Evolutionary conservation across 176 grass and related monocot species (phyloP).

Genomic region (Bothriochloa decipiens): DNA sequence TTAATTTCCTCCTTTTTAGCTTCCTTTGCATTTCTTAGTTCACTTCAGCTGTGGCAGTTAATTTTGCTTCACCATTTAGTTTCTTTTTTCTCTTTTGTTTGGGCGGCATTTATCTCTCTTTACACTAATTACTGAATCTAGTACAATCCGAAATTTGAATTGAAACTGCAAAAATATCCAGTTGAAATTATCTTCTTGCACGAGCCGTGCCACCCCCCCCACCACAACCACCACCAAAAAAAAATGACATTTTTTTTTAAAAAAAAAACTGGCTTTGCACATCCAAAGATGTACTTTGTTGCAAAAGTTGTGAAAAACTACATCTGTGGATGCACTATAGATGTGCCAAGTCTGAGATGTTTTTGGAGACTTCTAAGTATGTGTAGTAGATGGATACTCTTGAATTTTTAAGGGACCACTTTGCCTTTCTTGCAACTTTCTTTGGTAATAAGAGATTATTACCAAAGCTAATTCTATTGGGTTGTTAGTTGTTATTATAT

Average conservation of each 20-base stretch:
- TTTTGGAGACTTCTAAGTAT: background rate
- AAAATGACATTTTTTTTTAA: no score
- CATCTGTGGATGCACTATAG: background rate
- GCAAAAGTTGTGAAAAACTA: no score
- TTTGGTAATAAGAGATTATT: conserved; percentile 8
- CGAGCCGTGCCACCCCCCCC: background rate
- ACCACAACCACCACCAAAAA: no score
- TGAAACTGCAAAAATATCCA: background rate
- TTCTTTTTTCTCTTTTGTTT: background rate
- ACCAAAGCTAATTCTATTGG: background rate
- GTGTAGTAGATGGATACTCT: no score
- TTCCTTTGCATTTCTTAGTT: conserved; percentile 1
- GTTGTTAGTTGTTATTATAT: background rate
- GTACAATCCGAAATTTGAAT: background rate
- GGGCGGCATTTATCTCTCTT: background rate
- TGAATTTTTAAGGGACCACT: conserved; percentile 19
- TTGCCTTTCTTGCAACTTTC: conserved; percentile 29
- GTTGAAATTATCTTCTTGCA: background rate
- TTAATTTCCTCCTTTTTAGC: conserved; percentile 4
- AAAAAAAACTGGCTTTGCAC: no score
- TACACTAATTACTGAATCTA: background rate
- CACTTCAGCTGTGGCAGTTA: background rate
- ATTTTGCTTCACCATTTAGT: background rate
- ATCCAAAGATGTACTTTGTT: no score
- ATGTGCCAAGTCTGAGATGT: background rate